Base-by-base conservation (phyloP, 2,329 filamentous ascomycete genomes). In the Ophiostoma himal-ulmi region DNA sequence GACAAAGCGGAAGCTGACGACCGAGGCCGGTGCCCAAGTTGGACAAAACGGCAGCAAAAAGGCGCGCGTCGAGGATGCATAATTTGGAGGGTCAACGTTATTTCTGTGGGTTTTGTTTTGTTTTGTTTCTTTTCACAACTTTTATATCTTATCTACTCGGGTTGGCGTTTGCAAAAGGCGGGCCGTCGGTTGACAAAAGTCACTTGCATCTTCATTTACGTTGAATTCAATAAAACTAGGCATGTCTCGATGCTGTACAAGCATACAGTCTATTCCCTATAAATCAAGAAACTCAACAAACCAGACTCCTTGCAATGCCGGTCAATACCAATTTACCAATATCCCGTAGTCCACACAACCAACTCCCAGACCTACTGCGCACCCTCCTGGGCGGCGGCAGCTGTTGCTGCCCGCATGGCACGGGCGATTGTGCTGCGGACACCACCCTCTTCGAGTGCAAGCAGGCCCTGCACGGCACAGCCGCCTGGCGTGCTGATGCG, bases 401-500 rank as follows among this genome's bases (percentile, higher is more conserved):
- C 85, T 4, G 89, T 89, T 14, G 90, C 88, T 78, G 93, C 89
- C 69, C 89, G 83, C 17, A 93, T 86, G 2, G 91, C 90, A 75
- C 86, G 85, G 1, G 89, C 84, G 22, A 93, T 83, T 0, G 85
- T 85, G 5, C 89, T 89, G 74, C 91, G 85, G 8, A 92, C 86
- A 10, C 84, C 82, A 11, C 89, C 89, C 76, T 94, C 91, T 78
- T 94, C 91, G 7, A 94, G 80, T 5, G 90, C 88, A 75, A 92
- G 77, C 68, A 94, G 78, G 0, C 91, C 92, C 1, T 87, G 88
- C 73, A 93, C 92, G 5, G 90, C 93, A 79, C 90, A 93, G 1
- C 91, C 91, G 5, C 90, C 91, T 0, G 91, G 90, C 1, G 90
- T 93, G 74, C 83, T 88, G n/a, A 93, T 89, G 80, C 91, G 91